These are phyloP conservation scores for Spergularia marina DNA, from an alignment of 148 eudicot species.

Conservation along the genomic window DNA sequence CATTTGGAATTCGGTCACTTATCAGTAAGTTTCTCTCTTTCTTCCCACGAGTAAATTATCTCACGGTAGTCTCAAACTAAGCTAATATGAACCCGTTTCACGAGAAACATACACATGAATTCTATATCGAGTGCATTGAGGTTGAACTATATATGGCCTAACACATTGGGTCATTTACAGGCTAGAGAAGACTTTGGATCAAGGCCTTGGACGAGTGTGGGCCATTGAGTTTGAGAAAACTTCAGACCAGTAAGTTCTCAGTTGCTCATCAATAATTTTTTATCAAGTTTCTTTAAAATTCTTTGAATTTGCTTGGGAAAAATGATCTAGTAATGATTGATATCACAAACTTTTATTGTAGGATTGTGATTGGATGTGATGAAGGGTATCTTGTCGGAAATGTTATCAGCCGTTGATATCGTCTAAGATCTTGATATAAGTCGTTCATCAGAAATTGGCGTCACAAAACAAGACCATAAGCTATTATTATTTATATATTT, in stretches of 20 bases:
- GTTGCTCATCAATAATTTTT: not conserved
- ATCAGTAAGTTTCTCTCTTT: constrained; percentile 38
- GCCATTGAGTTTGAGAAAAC: constrained; percentile 28
- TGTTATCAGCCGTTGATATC: not conserved
- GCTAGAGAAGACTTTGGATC: constrained; percentile 39
- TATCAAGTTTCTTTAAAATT: not conserved
- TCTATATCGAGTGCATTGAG: not conserved
- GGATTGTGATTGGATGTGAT: constrained; percentile 31
- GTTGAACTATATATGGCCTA: not conserved
- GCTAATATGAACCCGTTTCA: no score
- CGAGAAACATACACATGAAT: no score
- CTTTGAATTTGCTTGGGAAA: not conserved
- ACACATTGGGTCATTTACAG: constrained; percentile 11
- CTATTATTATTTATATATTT: no score
- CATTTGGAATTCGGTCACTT: constrained; percentile 67
- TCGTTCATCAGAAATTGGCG: not conserved
- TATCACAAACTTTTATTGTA: not conserved
- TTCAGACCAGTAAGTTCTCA: constrained; percentile 32
- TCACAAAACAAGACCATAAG: no score
- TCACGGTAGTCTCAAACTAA: no score
- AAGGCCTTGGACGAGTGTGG: constrained; percentile 47
- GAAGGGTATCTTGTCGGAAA: constrained; percentile 24
- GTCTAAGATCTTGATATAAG: not conserved
- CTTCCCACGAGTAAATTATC: not conserved
- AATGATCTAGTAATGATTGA: not conserved